These are phyloP conservation scores for Phytophthora melonis DNA, from an alignment of 352 stramenopile species.

Conservation along the genomic window DNA sequence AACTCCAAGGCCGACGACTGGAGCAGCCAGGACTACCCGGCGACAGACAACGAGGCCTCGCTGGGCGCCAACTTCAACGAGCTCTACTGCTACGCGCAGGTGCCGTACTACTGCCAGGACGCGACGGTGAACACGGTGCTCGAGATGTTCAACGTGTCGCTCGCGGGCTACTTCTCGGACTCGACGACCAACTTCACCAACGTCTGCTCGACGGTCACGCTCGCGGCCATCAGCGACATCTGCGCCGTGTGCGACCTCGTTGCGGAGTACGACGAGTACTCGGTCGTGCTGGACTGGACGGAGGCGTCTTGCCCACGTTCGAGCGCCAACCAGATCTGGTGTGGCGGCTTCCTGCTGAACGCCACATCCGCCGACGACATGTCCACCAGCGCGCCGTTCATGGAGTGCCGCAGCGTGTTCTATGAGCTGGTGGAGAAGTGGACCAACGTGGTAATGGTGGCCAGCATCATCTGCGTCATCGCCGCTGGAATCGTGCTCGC, in stretches of 20 bases:
- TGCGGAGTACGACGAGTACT: conserved; percentile 68
- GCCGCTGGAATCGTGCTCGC: conserved; percentile 57
- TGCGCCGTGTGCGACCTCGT: conserved; percentile 70
- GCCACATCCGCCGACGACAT: conserved; percentile 51
- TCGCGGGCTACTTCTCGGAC: conserved; percentile 49
- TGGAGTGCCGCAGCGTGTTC: conserved; percentile 68
- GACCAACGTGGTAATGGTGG: conserved; percentile 67
- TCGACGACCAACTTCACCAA: conserved; percentile 60
- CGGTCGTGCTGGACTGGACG: conserved; percentile 72
- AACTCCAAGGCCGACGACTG: conserved; percentile 68
- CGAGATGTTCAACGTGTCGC: conserved; percentile 60
- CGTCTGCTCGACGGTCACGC: conserved; percentile 54
- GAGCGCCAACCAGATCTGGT: conserved; percentile 73
- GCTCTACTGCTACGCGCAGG: conserved; percentile 84
- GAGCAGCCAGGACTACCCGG: conserved; percentile 53
- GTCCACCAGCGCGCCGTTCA: conserved; percentile 63
- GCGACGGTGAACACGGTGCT: conserved; percentile 57
- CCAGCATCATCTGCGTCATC: conserved; percentile 62
- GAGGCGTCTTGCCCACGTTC: conserved; percentile 63
- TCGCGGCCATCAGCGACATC: conserved; percentile 56
- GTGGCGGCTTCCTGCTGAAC: conserved; percentile 69
- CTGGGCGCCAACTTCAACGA: conserved; percentile 80
- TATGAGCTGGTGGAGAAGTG: conserved; percentile 77
- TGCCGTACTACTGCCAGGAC: conserved; percentile 81
- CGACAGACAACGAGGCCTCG: conserved; percentile 50